Percentiles rank a stretch among this genome's conserved stretches.
These are phyloP conservation scores for Magnaporthiopsis incrustans DNA, from an alignment of 2,329 filamentous ascomycete genomes.

Conservation along the genomic window DNA sequence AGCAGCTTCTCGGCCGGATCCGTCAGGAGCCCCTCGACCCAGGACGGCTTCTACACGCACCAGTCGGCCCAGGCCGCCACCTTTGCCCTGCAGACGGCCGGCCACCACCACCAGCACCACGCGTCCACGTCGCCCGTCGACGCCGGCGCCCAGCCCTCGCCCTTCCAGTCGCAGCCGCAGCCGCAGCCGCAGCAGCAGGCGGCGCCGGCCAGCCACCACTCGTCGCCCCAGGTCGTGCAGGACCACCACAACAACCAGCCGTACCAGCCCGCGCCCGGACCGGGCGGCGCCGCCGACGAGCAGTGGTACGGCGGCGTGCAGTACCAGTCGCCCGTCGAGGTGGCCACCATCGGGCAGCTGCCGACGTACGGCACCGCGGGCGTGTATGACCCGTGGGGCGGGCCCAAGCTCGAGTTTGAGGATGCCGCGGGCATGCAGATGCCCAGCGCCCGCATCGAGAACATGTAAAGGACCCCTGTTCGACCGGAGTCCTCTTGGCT, in stretches of 20 bases:
- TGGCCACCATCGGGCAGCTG: slow-evolving; percentile 44
- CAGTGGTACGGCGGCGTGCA: slow-evolving; percentile 44
- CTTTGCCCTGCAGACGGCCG: slow-evolving; percentile 35
- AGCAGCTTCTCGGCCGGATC: slow-evolving; percentile 51
- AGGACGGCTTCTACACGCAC: slow-evolving; percentile 51
- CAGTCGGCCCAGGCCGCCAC: slow-evolving; percentile 38
- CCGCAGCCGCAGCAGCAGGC: too few species aligned
- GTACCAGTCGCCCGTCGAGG: slow-evolving; percentile 51
- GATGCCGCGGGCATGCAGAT: slow-evolving; percentile 47
- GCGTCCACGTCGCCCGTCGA: slow-evolving; percentile 36
- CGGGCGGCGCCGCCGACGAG: slow-evolving; percentile 30
- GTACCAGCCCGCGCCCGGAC: slow-evolving; percentile 29
- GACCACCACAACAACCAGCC: slow-evolving; percentile 18
- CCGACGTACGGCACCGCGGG: slow-evolving; percentile 37
- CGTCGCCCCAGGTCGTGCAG: slow-evolving; percentile 17
- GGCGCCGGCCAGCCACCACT: too few species aligned
- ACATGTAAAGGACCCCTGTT: slow-evolving; percentile 31
- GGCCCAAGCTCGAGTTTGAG: slow-evolving; percentile 48
- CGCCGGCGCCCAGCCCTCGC: slow-evolving; percentile 18
- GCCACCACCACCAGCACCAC: too few species aligned
- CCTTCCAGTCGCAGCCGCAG: slow-evolving; percentile 26
- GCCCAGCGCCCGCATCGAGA: slow-evolving; percentile 50
- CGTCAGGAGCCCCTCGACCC: slow-evolving; percentile 43
- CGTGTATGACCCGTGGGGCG: slow-evolving; percentile 44
- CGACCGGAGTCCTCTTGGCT: too few species aligned